phyloP scores from a whole-genome alignment of 2,329 filamentous ascomycete genomes.

The Emmonsiellopsis sp. region DNA sequence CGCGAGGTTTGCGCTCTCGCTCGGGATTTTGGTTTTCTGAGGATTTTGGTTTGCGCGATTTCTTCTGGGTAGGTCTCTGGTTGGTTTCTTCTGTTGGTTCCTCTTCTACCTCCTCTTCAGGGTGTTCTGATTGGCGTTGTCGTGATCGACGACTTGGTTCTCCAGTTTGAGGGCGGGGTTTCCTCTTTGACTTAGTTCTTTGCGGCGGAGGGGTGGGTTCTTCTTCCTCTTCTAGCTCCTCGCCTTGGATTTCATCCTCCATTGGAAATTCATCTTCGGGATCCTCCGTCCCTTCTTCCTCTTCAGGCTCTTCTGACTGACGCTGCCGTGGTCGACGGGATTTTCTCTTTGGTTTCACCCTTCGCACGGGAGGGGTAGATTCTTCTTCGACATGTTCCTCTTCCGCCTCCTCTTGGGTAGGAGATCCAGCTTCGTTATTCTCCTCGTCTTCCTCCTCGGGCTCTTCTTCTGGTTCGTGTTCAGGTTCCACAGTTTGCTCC shows the following conservation, averaged over 20 bases:
- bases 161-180: neutral
- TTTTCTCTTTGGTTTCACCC: neutral
- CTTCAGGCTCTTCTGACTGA: constrained; percentile 6
- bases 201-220: neutral
- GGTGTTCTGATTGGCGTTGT: constrained; percentile 3
- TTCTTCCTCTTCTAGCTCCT: constrained; percentile 3
- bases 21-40: neutral
- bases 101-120: constrained; percentile 8
- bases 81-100: constrained; percentile 14
- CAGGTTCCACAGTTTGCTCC: constrained; percentile 1
- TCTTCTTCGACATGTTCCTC: neutral
- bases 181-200: neutral
- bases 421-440: constrained; percentile 4
- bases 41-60: constrained; percentile 2
- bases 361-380: neutral
- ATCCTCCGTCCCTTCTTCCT: constrained; percentile 11
- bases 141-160: neutral
- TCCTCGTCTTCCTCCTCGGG: constrained; percentile 8
- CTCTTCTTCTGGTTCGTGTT: constrained; percentile 5
- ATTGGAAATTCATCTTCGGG: constrained; percentile 14
- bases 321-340: neutral
- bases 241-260: constrained; percentile 12
- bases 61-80: neutral
- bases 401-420: constrained; percentile 2
- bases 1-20: constrained; percentile 12